Base-by-base conservation (phyloP, 2,329 filamentous ascomycete species). In the Monosporascus ibericus region DNA sequence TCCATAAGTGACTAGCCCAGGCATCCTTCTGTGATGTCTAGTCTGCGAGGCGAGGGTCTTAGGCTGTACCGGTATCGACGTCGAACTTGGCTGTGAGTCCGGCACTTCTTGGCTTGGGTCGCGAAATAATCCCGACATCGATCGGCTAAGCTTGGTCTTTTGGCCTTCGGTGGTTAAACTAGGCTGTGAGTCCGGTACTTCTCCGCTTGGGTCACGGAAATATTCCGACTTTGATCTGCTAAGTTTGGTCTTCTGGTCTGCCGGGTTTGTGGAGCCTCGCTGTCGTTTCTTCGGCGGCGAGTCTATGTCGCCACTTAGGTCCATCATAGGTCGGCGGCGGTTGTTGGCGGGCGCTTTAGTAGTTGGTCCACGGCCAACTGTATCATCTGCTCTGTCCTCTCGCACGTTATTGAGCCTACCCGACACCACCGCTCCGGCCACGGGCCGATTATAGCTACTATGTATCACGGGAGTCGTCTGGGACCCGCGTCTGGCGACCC, bases 401-500 rank as follows among this genome's bases (percentile, higher is more conserved):
- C 30, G 9, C 30, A 14, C 30, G 5, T 14, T 34, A 11, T 44
- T 22, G 20, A 44, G 20, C 37, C 48, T 3, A 17, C 20, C 50
- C 15, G 30, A 52, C 5, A 27, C 24, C 37, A 52, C 36, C 20
- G 53, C 52, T 14, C 64, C 62, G n/a, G 55, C 52, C 9, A 67
- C 64, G 8, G 60, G 63, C 11, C 64, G 59, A 48, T 68, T 67
- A 44, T 65, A 68, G 22, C 57, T 58, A 47, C 61, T 66, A 48
- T 61, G 57, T 11, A 58, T 58, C 27, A 52, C 57, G 22, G 53
- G 54, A 15, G 46, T 8, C 8, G 51, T 27, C 24, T 60, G 59
- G 6, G 47, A 52, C 20, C 56, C 54, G 47, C 59, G 53, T 5
- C 44, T 60, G 37, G 52, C 48, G 24, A 55, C 42, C 46, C 47